Evolutionary conservation across 106 monocot genomes (phyloP).

Genomic region (Dendrobium catenatum): DNA sequence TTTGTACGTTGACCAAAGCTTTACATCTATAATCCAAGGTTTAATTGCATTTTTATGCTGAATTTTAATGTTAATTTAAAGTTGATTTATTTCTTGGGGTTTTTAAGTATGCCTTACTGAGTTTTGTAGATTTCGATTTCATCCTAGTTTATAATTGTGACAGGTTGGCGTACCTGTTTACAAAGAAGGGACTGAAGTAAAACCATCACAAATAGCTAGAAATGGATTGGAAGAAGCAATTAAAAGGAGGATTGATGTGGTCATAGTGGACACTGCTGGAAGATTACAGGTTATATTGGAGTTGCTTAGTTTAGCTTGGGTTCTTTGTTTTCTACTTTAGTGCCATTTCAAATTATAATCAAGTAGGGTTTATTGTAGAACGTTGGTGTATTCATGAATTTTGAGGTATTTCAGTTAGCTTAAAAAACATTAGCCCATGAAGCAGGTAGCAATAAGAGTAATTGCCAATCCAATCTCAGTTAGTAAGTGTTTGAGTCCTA

Average conservation of each 20-base stretch:
- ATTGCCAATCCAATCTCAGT: no score
- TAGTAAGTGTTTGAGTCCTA: no score
- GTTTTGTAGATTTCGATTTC: neutral
- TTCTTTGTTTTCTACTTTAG: neutral
- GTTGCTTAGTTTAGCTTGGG: neutral
- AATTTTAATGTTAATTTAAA: neutral
- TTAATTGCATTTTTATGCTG: neutral
- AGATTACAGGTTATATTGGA: conserved; percentile 65
- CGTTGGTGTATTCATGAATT: neutral
- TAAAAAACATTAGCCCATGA: neutral
- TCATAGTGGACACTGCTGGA: conserved; percentile 95
- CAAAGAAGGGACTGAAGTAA: conserved; percentile 65
- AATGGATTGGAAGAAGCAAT: conserved; percentile 86
- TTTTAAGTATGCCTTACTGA: no score
- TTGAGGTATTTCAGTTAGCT: conserved; percentile 2
- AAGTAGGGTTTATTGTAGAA: neutral
- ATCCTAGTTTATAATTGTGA: neutral
- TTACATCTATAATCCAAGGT: neutral
- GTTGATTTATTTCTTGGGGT: neutral
- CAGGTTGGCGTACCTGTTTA: conserved; percentile 85
- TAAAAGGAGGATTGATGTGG: conserved; percentile 66
- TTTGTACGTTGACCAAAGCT: neutral
- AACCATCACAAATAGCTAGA: conserved; percentile 77
- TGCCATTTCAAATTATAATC: neutral
- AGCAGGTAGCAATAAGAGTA: neutral